A percentile compares a stretch with the other conserved stretches of the same genome.
Evolutionary conservation across 495 filamentous ascomycete genomes (phyloP).

Genomic region (Talaromyces borbonicus): DNA sequence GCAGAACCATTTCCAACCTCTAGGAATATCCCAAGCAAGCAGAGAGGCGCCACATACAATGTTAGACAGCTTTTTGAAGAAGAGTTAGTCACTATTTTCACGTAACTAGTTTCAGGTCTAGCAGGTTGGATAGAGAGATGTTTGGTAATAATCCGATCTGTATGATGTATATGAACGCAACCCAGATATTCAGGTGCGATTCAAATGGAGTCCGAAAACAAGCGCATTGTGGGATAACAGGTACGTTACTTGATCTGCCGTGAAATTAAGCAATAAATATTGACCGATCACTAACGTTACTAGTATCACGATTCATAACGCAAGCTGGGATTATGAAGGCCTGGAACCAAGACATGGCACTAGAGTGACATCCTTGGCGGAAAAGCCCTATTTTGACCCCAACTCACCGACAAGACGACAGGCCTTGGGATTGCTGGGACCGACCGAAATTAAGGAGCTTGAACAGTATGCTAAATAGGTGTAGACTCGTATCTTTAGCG

Average conservation of each 20-base stretch:
- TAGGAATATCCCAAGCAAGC: constrained; percentile 37
- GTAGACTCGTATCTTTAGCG: background rate
- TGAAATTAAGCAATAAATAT: background rate
- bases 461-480: background rate
- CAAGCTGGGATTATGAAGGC: constrained; percentile 58
- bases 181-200: constrained; percentile 58
- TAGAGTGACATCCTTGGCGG: constrained; percentile 56
- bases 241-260: constrained; percentile 21
- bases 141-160: too few species aligned
- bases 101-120: constrained; percentile 3
- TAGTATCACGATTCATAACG: constrained; percentile 60
- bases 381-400: constrained; percentile 54
- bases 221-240: constrained; percentile 58
- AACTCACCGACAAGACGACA: constrained; percentile 49
- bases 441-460: constrained; percentile 20
- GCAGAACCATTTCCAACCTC: constrained; percentile 34
- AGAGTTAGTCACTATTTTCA: constrained; percentile 9
- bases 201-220: constrained; percentile 52
- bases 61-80: constrained; percentile 19
- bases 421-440: constrained; percentile 39
- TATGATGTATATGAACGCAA: constrained; percentile 57
- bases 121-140: constrained; percentile 22
- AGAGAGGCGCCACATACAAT: constrained; percentile 30
- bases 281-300: constrained; percentile 1
- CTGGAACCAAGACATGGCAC: constrained; percentile 52